Base-by-base conservation (phyloP, 495 filamentous ascomycete species). In the Penicillium odoratum region DNA sequence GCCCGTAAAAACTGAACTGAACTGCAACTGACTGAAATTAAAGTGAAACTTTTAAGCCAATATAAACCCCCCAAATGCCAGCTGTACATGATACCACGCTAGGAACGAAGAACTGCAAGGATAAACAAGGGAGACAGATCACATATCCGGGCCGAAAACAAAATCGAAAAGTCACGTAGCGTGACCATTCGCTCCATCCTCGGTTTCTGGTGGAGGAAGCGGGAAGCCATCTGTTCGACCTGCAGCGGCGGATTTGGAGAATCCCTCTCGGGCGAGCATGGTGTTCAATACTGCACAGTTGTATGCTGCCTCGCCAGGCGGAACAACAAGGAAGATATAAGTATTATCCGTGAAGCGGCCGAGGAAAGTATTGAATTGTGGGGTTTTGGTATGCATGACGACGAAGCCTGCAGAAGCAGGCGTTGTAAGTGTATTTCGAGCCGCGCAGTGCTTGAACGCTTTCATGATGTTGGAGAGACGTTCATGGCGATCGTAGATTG, bases 391-490 rank as follows among this genome's bases (percentile, higher is more conserved):
- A 53, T 85, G 81, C 77, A 88, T 81, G 62, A 87, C 84, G 49
- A 83, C 72, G 66, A 88, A 89, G 42, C 85, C 79, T 30, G 81
- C 78, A 2, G 81, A 78, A 4, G 80, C 78, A 7, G 78, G 74
- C 1, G 78, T 77, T 7, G 77, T 79, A 46, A 76, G 73, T 7
- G 81, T 82, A 55, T 84, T 76, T 44, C 81, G 77, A 64, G 85
- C 82, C 53, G 88, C 83, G 44, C 81, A 85, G 68, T 97, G 92
- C 75, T 98, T 98, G 74, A 96, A 97, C 40, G 91, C 90, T 72
- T 98, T 98, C 69, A 98, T 88, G 68, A 98, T 97, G 69, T 96
- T 98, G 49, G 84, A 89, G 55, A 98, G 86, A 58, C 93, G 88
- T 77, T 98, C 94, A 66, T 95, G 93, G 11, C 94, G 89, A 74